phyloP scores from a whole-genome alignment of 495 filamentous ascomycete species.

The Xylaria flabelliformis region DNA sequence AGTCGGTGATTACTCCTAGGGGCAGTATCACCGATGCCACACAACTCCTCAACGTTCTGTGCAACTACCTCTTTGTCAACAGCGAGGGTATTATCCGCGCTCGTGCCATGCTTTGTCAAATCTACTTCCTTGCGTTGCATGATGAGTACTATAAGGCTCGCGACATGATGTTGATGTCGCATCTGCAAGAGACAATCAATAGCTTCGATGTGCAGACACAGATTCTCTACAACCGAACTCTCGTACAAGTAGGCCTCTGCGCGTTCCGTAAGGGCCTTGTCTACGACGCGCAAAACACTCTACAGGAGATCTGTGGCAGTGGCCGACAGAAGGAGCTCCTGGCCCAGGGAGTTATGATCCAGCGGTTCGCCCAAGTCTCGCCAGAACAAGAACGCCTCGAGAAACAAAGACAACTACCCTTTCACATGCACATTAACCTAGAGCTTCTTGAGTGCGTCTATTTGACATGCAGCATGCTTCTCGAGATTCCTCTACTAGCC shows the following conservation, averaged over 20 bases:
- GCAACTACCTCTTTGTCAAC: conserved; percentile 91
- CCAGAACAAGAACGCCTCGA: conserved; percentile 98
- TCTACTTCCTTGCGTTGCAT: conserved; percentile 96
- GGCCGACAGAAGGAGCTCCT: conserved; percentile 97
- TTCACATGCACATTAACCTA: conserved; percentile 99
- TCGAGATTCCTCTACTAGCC: conserved; percentile 96
- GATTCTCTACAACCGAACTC: conserved; percentile 97
- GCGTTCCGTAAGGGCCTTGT: conserved; percentile 96
- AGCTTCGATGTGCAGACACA: conserved; percentile 96
- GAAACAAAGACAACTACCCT: conserved; percentile 93
- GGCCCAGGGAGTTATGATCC: conserved; percentile 96
- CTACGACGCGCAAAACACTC: conserved; percentile 94
- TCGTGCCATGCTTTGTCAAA: conserved; percentile 96
- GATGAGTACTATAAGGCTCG: conserved; percentile 97
- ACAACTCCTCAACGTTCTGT: conserved; percentile 82
- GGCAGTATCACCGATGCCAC: conserved; percentile 66
- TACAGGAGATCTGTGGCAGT: conserved; percentile 97
- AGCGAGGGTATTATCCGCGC: conserved; percentile 95
- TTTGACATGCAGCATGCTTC: conserved; percentile 96
- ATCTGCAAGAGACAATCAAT: conserved; percentile 92
- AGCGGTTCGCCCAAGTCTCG: conserved; percentile 90
- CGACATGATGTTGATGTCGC: conserved; percentile 99
- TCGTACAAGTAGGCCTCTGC: conserved; percentile 97
- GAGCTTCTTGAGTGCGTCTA: conserved; percentile 98
- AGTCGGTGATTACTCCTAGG: conserved; percentile 83